phyloP scores from a whole-genome alignment of 805 yeast genomes.

The Candida peoriensis region DNA sequence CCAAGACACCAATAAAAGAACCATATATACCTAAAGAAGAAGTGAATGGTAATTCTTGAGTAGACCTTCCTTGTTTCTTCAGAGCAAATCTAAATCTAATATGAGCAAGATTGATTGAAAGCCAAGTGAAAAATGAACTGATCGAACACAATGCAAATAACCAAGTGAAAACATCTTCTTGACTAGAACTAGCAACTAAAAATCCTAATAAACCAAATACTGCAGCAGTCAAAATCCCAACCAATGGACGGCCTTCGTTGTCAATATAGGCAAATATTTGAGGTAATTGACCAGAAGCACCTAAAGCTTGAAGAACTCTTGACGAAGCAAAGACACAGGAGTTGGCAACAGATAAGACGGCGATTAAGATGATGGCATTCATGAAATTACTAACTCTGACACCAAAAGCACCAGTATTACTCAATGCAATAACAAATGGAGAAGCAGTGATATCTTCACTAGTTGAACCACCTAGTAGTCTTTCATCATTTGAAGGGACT shows the following conservation, averaged over 20 bases:
- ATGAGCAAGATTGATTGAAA: conserved; percentile 53
- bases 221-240: conserved; percentile 46
- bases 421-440: conserved; percentile 73
- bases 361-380: conserved; percentile 65
- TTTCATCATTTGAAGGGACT: conserved; percentile 57
- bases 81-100: conserved; percentile 62
- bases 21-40: conserved; percentile 68
- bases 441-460: conserved; percentile 65
- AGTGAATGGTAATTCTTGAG: conserved; percentile 60
- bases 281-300: conserved; percentile 62
- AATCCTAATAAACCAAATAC: conserved; percentile 55
- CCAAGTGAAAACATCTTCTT: conserved; percentile 60
- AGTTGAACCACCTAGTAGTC: conserved; percentile 42
- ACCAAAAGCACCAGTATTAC: conserved; percentile 52
- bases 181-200: conserved; percentile 45
- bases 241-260: conserved; percentile 63
- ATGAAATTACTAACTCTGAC: conserved; percentile 56
- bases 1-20: conserved; percentile 51
- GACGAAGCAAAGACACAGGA: conserved; percentile 66
- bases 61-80: conserved; percentile 56
- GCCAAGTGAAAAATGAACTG: conserved; percentile 61
- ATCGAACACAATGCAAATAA: conserved; percentile 57
- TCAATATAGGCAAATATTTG: conserved; percentile 56
- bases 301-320: conserved; percentile 59
- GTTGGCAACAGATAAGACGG: conserved; percentile 72